Evolutionary conservation across 2,329 filamentous ascomycete genomes (phyloP), one percentile per base, ranked within the genome.

Genomic region (Fusarium sp.): DNA sequence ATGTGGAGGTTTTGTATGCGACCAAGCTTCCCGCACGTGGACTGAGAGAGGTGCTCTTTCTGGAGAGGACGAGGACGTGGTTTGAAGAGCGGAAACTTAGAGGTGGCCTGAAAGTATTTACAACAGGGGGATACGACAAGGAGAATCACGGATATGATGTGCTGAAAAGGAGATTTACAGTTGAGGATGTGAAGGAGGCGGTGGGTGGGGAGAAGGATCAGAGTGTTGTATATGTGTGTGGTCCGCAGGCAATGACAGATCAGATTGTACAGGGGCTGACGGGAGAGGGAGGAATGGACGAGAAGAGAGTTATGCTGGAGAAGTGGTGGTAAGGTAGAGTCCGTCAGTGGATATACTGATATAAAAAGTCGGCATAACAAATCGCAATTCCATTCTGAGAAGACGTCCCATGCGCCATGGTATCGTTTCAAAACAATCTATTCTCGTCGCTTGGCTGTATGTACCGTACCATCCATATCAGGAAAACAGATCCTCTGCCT

Each of bases 401-500:
- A 53, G 15, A 48, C 47, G 40, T 3, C 38, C 51, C 53, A 50
- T 71, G 53, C 58, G 58, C 64, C 68, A 56, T 71, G 70, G 69
- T 72, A 72, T 72, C 68, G 58, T 65, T 62, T 61, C 51, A 53
- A 72, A 64, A 53, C 60, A 52, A 61, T 64, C 40, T 63, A 58
- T 65, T 55, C 38, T 9, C 24, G 12, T 34, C 22, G 35, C 29
- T 36, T 19, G 22, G 31, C 38, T 41, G 35, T 53, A 36, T 35
- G 44, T 47, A 35, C 38, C 26, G 44, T 47, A 35, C 32, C 36
- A 26, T 25, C 25, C 8, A 5, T 12, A n/a, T 40, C 55, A 92
- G 60, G 83, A 81, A 72, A 92, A 93, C 63, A 91, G 79, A 76
- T 93, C 91, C 68, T 91, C 88, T 0, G 91, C 91, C 71, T 81